phyloP scores from a whole-genome alignment of 805 yeast genomes.

The Candida pseudoglaebosa region DNA sequence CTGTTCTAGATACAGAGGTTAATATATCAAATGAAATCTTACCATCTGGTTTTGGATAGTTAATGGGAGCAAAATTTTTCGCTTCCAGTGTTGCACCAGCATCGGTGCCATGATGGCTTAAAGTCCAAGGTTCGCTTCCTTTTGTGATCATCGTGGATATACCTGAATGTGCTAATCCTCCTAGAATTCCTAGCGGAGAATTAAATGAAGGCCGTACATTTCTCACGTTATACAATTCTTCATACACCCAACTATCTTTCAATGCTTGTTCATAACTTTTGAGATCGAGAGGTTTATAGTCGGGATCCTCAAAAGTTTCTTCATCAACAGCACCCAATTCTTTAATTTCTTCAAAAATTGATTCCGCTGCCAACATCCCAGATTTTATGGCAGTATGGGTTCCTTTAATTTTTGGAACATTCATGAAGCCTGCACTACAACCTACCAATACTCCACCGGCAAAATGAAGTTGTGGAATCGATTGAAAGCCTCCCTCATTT shows the following conservation, averaged over 20 bases:
- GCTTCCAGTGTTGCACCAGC: slow-evolving; percentile 71
- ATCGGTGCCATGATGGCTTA: slow-evolving; percentile 66
- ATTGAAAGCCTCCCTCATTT: slow-evolving; percentile 95
- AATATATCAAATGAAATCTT: slow-evolving; percentile 83
- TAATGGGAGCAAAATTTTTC: slow-evolving; percentile 59
- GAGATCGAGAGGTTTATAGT: slow-evolving; percentile 38
- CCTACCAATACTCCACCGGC: slow-evolving; percentile 98
- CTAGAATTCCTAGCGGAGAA: slow-evolving; percentile 66
- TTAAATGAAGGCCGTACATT: slow-evolving; percentile 92
- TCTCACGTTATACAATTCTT: slow-evolving; percentile 81
- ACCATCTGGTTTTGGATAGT: slow-evolving; percentile 96
- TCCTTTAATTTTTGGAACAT: slow-evolving; percentile 96
- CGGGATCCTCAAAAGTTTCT: slow-evolving; percentile 32
- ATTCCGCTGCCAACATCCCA: slow-evolving; percentile 93
- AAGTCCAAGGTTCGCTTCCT: slow-evolving; percentile 88
- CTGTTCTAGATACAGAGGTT: slow-evolving; percentile 95
- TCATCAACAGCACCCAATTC: slow-evolving; percentile 47
- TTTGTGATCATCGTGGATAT: slow-evolving; percentile 70
- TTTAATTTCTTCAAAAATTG: slow-evolving; percentile 47
- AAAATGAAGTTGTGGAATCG: slow-evolving; percentile 84
- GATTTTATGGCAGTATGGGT: slow-evolving; percentile 97
- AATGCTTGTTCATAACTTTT: slow-evolving; percentile 59
- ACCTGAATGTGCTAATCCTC: slow-evolving; percentile 85
- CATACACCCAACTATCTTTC: slow-evolving; percentile 76
- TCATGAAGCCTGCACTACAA: slow-evolving; percentile 93